phyloP scores from a whole-genome alignment of 1,284 basidiomycete genomes.

The Puccinia horiana region DNA sequence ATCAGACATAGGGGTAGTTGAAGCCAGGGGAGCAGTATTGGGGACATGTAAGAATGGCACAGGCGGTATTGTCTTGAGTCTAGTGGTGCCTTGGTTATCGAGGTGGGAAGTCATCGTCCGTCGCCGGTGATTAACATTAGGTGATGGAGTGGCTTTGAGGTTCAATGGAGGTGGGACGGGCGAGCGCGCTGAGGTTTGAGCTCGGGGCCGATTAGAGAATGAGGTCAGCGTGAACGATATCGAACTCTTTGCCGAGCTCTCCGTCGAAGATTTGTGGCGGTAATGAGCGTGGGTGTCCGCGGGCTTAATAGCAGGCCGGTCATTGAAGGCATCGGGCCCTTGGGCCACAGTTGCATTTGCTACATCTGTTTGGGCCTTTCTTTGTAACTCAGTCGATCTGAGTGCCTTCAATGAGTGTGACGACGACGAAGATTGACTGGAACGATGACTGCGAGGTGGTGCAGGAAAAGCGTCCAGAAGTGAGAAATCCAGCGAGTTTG shows the following conservation, averaged over 20 bases:
- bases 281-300: not conserved
- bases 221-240: conserved; percentile 27
- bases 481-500: conserved; percentile 19
- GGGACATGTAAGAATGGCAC: conserved; percentile 23
- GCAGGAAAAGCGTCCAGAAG: conserved; percentile 44
- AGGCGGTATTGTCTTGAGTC: conserved; percentile 2
- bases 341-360: not conserved
- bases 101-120: conserved; percentile 13
- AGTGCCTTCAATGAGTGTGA: conserved; percentile 28
- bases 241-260: not conserved
- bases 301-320: not conserved
- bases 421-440: conserved; percentile 29
- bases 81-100: not conserved
- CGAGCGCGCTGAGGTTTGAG: conserved; percentile 21
- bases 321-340: not conserved
- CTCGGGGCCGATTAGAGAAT: conserved; percentile 46
- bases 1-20: not conserved
- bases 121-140: conserved; percentile 3
- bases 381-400: not conserved
- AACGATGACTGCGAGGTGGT: conserved; percentile 36
- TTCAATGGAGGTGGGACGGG: conserved; percentile 43
- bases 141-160: not conserved
- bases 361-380: not conserved
- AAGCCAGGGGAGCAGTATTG: conserved; percentile 16
- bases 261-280: not conserved